Conservation (phyloP, 1,139 yeast genomes). For the Taiozyma onychis region DNA sequence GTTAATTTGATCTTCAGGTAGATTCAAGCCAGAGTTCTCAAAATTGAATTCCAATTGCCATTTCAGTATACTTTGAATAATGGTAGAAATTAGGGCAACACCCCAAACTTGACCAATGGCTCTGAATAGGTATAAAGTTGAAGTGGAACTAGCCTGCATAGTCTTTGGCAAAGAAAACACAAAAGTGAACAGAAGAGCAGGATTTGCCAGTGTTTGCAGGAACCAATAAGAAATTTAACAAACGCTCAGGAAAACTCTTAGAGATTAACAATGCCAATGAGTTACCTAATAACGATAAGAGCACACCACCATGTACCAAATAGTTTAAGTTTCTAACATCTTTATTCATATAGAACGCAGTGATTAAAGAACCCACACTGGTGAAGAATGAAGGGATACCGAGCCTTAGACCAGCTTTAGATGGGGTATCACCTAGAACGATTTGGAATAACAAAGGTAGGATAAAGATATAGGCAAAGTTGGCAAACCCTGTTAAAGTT, state of each 20-base stretch:
- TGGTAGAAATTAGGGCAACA: conserved; percentile 32
- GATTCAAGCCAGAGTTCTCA: conserved; percentile 2
- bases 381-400: conserved; percentile 36
- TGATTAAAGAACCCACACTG: conserved; percentile 35
- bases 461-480: conserved; percentile 33
- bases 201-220: conserved; percentile 38
- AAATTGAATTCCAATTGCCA: conserved; percentile 6
- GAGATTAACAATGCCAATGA: conserved; percentile 27
- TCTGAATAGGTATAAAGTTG: conserved; percentile 34
- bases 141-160: conserved; percentile 34
- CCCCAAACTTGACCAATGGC: conserved; percentile 40
- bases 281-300: conserved; percentile 32
- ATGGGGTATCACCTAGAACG: conserved; percentile 43
- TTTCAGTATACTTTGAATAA: conserved; percentile 21
- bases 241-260: conserved; percentile 23
- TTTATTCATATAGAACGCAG: conserved; percentile 33
- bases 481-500: conserved; percentile 33
- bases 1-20: conserved; percentile 4
- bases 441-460: conserved; percentile 38
- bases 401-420: conserved; percentile 44
- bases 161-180: conserved; percentile 30
- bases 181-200: conserved; percentile 34
- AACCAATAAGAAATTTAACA: conserved; percentile 25
- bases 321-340: conserved; percentile 20
- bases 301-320: conserved; percentile 29